Conservation (phyloP, 345 rosid species). For the Durio zibethinus region DNA sequence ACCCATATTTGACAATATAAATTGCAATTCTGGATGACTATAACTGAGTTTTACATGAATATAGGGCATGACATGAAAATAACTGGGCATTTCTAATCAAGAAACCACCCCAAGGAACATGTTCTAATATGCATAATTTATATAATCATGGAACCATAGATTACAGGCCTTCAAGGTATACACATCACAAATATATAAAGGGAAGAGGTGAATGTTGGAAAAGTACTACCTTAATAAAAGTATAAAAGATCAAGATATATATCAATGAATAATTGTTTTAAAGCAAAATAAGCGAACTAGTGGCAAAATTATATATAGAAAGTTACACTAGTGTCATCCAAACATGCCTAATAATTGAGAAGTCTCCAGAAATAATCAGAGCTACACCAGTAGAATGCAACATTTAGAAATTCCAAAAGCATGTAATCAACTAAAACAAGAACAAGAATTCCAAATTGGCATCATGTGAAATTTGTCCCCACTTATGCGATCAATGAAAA, state of each 20-base stretch:
- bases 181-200: neutral
- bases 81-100: neutral
- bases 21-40: neutral
- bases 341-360: neutral
- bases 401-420: neutral
- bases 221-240: neutral
- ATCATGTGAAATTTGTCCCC: neutral
- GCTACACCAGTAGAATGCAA: neutral
- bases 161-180: neutral
- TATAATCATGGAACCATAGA: neutral
- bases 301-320: neutral
- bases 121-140: neutral
- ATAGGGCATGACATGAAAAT: neutral
- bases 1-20: neutral
- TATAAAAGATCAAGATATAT: neutral
- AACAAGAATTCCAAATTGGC: neutral
- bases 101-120: neutral
- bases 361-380: neutral
- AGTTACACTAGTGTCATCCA: neutral
- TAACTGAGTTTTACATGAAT: neutral
- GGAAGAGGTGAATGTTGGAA: neutral
- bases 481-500: neutral
- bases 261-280: neutral
- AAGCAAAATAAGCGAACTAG: neutral
- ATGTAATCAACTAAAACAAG: neutral